phyloP scores from a whole-genome alignment of 192 early-diverging fungal species.

The Neocallimastix lanati region DNA sequence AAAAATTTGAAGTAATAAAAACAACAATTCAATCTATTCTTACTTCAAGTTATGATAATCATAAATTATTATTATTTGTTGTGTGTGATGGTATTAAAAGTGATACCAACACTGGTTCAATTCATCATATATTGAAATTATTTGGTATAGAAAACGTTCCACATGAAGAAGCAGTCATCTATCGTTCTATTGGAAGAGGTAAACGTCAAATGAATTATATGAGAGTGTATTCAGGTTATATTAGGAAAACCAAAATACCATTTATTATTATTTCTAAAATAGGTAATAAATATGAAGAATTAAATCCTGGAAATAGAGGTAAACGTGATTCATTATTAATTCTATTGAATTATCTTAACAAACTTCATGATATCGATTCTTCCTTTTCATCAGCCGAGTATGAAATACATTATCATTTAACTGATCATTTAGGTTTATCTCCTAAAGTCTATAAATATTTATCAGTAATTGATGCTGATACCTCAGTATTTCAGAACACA shows the following conservation, averaged over 20 bases:
- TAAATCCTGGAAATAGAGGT: not conserved
- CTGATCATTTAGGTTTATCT: not conserved
- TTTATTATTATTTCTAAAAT: not conserved
- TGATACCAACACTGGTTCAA: not conserved
- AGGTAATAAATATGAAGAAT: not conserved
- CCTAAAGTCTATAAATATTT: not conserved
- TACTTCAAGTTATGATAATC: not conserved
- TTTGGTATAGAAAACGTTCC: not conserved
- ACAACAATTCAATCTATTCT: not conserved
- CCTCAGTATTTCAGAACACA: not conserved
- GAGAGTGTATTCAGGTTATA: not conserved
- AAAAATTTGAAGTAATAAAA: not conserved
- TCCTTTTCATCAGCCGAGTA: not conserved
- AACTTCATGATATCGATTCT: not conserved
- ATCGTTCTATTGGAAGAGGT: not conserved
- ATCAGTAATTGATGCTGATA: not conserved
- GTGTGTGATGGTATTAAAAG: not conserved
- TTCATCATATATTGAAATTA: not conserved
- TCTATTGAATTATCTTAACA: not conserved
- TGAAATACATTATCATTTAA: not conserved
- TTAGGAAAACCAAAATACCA: not conserved
- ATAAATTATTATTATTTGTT: not conserved
- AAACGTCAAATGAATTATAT: not conserved
- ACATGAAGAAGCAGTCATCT: not conserved
- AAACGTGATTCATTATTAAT: not conserved